Evolutionary conservation across 2,329 filamentous ascomycete species (phyloP).

Genomic region (Colletotrichum agaves): DNA sequence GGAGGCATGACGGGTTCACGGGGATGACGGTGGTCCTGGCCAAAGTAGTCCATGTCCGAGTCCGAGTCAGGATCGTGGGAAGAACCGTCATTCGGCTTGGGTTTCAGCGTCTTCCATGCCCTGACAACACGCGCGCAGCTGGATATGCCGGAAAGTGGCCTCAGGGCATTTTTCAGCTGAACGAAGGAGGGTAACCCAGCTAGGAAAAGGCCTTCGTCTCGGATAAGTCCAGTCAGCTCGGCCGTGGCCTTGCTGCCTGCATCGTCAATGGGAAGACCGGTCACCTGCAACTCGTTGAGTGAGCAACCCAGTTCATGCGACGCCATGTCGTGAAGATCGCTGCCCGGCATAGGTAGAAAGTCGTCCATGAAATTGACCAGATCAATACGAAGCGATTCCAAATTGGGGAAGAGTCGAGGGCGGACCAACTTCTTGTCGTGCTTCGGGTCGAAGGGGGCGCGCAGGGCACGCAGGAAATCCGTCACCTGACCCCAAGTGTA

Average conservation of each 20-base stretch:
- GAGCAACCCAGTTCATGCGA: slow-evolving; percentile 64
- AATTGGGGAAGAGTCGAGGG: slow-evolving; percentile 59
- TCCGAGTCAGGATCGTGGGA: slow-evolving; percentile 37
- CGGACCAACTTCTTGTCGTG: slow-evolving; percentile 45
- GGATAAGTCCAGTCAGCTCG: slow-evolving; percentile 63
- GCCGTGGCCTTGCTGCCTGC: slow-evolving; percentile 57
- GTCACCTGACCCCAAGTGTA: slow-evolving; percentile 65
- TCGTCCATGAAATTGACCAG: slow-evolving; percentile 64
- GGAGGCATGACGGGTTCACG: slow-evolving; percentile 50
- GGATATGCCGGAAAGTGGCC: slow-evolving; percentile 50
- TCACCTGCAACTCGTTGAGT: slow-evolving; percentile 63
- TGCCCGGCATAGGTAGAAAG: slow-evolving; percentile 56
- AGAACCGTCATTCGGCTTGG: slow-evolving; percentile 40
- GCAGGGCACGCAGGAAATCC: slow-evolving; percentile 62
- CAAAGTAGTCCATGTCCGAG: slow-evolving; percentile 42
- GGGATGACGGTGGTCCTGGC: slow-evolving; percentile 43
- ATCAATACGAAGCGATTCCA: slow-evolving; percentile 61
- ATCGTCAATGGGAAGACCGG: slow-evolving; percentile 62
- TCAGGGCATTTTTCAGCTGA: slow-evolving; percentile 52
- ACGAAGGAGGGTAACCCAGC: slow-evolving; percentile 57
- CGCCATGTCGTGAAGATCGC: slow-evolving; percentile 62
- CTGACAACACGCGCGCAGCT: slow-evolving; percentile 59
- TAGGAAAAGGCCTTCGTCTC: slow-evolving; percentile 63
- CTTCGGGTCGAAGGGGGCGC: slow-evolving; percentile 60
- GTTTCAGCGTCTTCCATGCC: slow-evolving; percentile 50